Evolutionary conservation across 768 basidiomycete species (phyloP).

Genomic region (Leccinum ochraceum): DNA sequence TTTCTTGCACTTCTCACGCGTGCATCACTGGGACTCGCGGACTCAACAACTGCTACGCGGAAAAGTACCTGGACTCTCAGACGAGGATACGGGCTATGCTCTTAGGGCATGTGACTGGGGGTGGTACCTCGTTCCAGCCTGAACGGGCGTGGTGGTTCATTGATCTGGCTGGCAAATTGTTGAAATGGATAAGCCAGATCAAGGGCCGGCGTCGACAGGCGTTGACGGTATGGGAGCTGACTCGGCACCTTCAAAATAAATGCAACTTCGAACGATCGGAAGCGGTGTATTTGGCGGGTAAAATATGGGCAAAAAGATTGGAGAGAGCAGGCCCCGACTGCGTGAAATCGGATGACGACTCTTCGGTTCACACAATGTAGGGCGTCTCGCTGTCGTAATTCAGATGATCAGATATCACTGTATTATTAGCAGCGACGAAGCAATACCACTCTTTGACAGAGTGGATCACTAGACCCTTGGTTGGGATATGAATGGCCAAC

Average conservation of each 20-base stretch:
- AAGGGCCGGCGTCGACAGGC: constrained; percentile 10
- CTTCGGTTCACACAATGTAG: constrained; percentile 14
- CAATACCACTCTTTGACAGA: constrained; percentile 7
- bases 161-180: constrained; percentile 20
- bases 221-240: constrained; percentile 22
- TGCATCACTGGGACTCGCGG: constrained; percentile 41
- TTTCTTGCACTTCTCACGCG: constrained; percentile 34
- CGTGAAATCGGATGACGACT: constrained; percentile 23
- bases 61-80: constrained; percentile 37
- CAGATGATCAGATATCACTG: constrained; percentile 7
- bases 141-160: constrained; percentile 29
- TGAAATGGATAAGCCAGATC: constrained; percentile 23
- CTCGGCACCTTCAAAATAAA: constrained; percentile 23
- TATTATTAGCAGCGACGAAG: constrained; percentile 6
- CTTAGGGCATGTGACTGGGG: constrained; percentile 17
- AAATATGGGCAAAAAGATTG: constrained; percentile 25
- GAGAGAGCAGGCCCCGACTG: constrained; percentile 25
- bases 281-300: constrained; percentile 23
- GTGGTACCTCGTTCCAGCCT: constrained; percentile 19
- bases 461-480: constrained; percentile 9
- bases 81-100: constrained; percentile 24
- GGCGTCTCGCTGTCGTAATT: background rate
- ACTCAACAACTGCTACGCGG: constrained; percentile 20
- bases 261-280: constrained; percentile 27
- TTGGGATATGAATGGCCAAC: constrained; percentile 13